Conservation (phyloP, 441 rosid genomes). For the Brassica hybrid region DNA sequence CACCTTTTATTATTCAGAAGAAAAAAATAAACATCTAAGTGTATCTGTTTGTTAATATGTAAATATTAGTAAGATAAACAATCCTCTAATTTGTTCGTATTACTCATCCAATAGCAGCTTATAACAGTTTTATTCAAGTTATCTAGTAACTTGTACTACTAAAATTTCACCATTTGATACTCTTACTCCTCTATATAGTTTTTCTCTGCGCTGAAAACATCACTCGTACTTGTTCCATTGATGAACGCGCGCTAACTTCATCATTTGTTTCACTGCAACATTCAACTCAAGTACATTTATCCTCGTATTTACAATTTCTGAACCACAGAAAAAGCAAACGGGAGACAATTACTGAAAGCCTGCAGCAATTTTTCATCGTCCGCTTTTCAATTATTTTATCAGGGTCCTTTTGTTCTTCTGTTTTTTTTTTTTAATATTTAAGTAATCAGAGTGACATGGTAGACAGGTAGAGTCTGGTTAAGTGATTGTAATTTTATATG, state of each 20-base stretch:
- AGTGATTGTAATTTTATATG: background rate
- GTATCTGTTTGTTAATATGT: background rate
- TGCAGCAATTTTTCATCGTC: conserved; percentile 36
- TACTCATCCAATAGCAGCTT: background rate
- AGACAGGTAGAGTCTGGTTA: background rate
- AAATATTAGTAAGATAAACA: background rate
- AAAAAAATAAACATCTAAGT: too few relatives aligned
- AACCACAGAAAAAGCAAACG: background rate
- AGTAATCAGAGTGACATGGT: background rate
- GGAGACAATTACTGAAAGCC: conserved; percentile 38
- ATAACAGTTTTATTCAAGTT: background rate
- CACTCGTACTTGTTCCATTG: background rate
- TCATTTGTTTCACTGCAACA: background rate
- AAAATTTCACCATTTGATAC: background rate
- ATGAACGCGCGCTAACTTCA: background rate
- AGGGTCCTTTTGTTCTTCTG: background rate
- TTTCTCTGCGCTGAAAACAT: background rate
- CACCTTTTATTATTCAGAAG: too few relatives aligned
- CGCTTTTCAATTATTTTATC: conserved; percentile 19
- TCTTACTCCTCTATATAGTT: too few relatives aligned
- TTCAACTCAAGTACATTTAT: background rate
- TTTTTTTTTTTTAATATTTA: background rate
- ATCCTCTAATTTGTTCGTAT: background rate
- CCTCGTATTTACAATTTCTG: background rate
- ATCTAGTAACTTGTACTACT: background rate